Base-by-base conservation (phyloP, 805 yeast genomes). In the Candida mattraensis region DNA sequence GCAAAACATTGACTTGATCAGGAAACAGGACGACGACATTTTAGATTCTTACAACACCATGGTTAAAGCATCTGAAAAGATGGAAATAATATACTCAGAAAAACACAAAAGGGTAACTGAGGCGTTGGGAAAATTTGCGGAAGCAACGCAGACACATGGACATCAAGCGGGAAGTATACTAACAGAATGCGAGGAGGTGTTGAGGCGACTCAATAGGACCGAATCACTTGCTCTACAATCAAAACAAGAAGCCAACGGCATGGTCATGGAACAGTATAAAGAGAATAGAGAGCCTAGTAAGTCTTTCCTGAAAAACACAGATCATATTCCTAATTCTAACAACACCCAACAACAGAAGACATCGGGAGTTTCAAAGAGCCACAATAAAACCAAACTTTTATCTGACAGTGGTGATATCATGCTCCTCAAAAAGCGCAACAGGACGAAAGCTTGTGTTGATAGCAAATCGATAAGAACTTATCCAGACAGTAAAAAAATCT, bases 1-100 rank as follows among this genome's bases (percentile, higher is more conserved):
- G 4, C 51, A 60, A 11, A 66, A 74, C 35, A 50, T 66, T 4
- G 45, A 49, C 1, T 48, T 61, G 41, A 60, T 78, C 30, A 53
- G 58, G 15, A 56, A 57, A 37, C 72, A 71, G 45, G 78, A 76
- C 36, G 66, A 70, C 18, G 77, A 72, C 42, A 59, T 78, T 12
- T 68, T 64, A 35, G 63, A 70, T n/a, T 61, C 74, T 16, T 60
- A 74, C 45, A 75, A 76, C 39, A 63, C 73, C 12, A 55, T 77
- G 39, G 58, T 68, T 8, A 64, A 66, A 41, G 72, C 71, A 45
- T 61, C 76, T 7, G 64, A 63, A 34, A 65, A 72, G 24, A 54
- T 78, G 55, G 83, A 78, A 42, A 60, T 58, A 26, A 61, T 72
- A 38, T 76, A 74, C 44, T 60, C 62, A 22, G 67, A 64, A 44